Evolutionary conservation across 331 rosid genomes (phyloP), one percentile per base, ranked within the genome.

Genomic region (Rhamnella rubrinervis): DNA sequence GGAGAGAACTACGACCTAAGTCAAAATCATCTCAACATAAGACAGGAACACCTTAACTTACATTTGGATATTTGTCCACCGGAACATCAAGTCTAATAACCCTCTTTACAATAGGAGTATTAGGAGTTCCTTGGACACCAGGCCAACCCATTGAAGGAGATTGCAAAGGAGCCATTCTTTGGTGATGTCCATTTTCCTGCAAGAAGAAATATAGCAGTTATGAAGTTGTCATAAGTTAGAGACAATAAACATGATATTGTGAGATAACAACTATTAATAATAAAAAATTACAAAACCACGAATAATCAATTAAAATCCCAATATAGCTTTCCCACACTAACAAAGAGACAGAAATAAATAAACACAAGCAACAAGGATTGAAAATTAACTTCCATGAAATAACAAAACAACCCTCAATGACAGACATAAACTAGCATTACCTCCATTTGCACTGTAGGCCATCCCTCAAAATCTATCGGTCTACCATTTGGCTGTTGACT

Each of bases 31-130:
- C 51, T 50, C 15, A 66, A 65, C 44, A 67, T 38, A 51, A 38
- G 55, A 63, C 18, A 61, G 39, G 55, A 66, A 62, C 28, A 44
- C 44, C 71, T 71, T 67, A 41, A 73, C 93, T 83, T 86, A 90
- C 98, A 85, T 68, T 87, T 55, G 96, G 98, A 77, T 83, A 92
- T 85, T 92, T 92, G 78, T 92, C 96, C 10, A 86, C 92, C 1
- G 98, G 98, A 71, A 92, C 92, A 66, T 92, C 98, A 67, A 90
- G 93, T 82, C 98, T 83, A 67, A 92, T 58, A 25, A 92, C 96
- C 84, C 85, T 86, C 82, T 92, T 92, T 68, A 88, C 91, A 46
- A 83, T 20, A 58, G 98, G 95, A 37, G 88, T 85, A 17, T 93
- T 41, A 15, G 89, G 92, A 64, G 86, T 56, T 77, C 96, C 98